Percentiles rank a stretch among this genome's conserved stretches.
Evolutionary conservation across 2,329 filamentous ascomycete species (phyloP).

Genomic region (Orbilia javanica): DNA sequence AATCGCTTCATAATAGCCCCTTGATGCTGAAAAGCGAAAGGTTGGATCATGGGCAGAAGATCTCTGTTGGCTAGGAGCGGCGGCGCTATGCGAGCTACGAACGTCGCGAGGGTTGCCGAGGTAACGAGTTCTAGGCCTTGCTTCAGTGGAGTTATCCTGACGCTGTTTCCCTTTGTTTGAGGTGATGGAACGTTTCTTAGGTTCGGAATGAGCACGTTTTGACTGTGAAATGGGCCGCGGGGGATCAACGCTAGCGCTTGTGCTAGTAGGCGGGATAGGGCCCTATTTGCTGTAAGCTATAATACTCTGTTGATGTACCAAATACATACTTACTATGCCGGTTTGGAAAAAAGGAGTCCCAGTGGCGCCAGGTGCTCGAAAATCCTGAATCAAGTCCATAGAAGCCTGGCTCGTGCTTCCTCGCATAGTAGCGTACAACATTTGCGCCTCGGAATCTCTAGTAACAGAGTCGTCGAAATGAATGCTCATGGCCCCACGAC

Average conservation of each 20-base stretch:
- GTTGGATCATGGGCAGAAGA: background rate
- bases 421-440: background rate
- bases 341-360: background rate
- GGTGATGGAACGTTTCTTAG: background rate
- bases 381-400: background rate
- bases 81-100: background rate
- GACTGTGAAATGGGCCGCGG: background rate
- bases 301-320: background rate
- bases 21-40: conserved; percentile 18
- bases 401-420: background rate
- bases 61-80: background rate
- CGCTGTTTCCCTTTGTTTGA: conserved; percentile 5
- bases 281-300: background rate
- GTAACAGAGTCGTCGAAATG: background rate
- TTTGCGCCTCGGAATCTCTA: background rate
- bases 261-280: background rate
- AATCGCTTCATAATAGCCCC: conserved; percentile 29
- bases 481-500: conserved; percentile 4
- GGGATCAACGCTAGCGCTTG: background rate
- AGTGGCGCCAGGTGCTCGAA: background rate
- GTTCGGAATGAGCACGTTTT: background rate
- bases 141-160: background rate
- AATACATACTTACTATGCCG: background rate
- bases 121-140: background rate
- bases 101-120: background rate